phyloP scores from a whole-genome alignment of 2,329 filamentous ascomycete species.

The Tolypocladium album region DNA sequence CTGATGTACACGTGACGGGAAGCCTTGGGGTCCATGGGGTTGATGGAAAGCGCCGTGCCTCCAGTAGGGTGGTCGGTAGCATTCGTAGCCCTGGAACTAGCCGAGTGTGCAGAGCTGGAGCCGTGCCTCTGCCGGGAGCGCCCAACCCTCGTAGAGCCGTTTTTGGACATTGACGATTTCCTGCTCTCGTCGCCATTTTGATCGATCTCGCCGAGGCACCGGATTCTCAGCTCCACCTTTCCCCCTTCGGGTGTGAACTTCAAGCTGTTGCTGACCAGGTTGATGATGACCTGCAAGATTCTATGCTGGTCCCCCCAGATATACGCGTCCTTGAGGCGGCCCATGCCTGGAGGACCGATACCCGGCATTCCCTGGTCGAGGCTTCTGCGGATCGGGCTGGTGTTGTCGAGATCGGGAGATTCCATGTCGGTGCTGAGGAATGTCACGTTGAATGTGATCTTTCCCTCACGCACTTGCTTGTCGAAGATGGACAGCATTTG shows the following conservation, averaged over 20 bases:
- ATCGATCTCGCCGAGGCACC: conserved; percentile 55
- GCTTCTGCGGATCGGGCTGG: not conserved
- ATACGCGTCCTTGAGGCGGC: conserved; percentile 71
- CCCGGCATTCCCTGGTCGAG: conserved; percentile 35
- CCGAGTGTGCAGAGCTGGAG: conserved; percentile 39
- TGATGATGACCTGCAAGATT: conserved; percentile 88
- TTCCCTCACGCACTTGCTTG: conserved; percentile 73
- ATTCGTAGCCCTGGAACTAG: conserved; percentile 29
- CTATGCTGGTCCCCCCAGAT: conserved; percentile 89
- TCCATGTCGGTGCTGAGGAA: conserved; percentile 37
- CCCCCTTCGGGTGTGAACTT: conserved; percentile 80
- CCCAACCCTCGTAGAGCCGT: conserved; percentile 24
- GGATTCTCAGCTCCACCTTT: conserved; percentile 64
- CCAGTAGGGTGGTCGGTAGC: conserved; percentile 17
- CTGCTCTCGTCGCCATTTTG: conserved; percentile 31
- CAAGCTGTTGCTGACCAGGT: conserved; percentile 80
- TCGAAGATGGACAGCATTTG: conserved; percentile 83
- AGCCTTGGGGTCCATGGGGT: conserved; percentile 47
- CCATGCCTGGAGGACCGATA: conserved; percentile 53
- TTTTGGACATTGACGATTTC: conserved; percentile 40
- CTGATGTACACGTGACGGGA: conserved; percentile 34
- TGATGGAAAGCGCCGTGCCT: conserved; percentile 49
- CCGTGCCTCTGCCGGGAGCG: conserved; percentile 30
- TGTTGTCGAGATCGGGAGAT: not conserved
- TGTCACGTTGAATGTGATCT: conserved; percentile 61